phyloP scores from a whole-genome alignment of 208 protist genomes.

The Polymyxa betae region DNA sequence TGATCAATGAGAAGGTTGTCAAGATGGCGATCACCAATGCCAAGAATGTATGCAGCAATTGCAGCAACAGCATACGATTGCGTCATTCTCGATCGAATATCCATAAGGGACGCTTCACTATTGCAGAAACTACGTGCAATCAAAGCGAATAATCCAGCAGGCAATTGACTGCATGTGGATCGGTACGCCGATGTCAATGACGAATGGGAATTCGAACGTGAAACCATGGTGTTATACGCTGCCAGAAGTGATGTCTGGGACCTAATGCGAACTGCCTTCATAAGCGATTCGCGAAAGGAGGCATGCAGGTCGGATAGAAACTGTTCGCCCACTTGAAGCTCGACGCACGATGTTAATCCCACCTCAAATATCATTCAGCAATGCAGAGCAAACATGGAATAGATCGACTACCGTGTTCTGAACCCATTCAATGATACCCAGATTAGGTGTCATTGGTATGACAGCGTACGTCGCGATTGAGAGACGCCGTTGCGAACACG shows the following conservation, averaged over 20 bases:
- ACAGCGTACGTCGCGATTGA: conserved; percentile 6
- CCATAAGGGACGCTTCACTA: not conserved
- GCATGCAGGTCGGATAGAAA: not conserved
- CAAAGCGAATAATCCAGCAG: not conserved
- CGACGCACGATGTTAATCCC: not conserved
- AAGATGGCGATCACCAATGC: conserved; percentile 68
- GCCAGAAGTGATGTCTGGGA: not conserved
- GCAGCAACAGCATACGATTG: conserved; percentile 50
- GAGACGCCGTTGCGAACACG: not conserved
- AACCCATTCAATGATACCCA: conserved; percentile 46
- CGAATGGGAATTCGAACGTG: not conserved
- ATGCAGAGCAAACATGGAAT: not conserved
- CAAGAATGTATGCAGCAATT: conserved; percentile 66
- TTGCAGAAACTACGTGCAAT: not conserved
- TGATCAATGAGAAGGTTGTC: conserved; percentile 68
- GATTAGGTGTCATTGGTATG: not conserved
- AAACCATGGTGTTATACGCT: not conserved
- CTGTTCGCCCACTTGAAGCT: not conserved
- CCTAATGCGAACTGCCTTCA: not conserved
- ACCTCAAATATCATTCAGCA: not conserved
- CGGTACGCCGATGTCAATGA: not conserved
- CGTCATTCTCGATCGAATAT: not conserved
- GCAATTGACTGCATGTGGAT: not conserved
- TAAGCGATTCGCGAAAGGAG: not conserved
- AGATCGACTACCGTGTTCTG: not conserved